Conservation (phyloP, 495 filamentous ascomycete genomes). For the Melanomma pulvis-pyrius region DNA sequence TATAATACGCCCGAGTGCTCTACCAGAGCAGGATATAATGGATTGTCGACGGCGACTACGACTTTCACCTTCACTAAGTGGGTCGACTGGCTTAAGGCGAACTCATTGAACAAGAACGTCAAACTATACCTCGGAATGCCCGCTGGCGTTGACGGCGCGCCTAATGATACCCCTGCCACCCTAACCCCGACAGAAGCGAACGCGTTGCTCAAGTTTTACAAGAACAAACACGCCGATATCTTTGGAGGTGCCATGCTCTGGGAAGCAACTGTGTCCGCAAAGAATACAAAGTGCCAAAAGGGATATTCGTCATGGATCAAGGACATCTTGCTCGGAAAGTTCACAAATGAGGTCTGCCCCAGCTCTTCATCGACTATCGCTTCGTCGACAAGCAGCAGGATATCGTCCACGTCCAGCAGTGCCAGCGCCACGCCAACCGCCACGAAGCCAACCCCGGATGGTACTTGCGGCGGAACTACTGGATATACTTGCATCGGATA, state of each 20-base stretch:
- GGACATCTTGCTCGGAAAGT: constrained; percentile 44
- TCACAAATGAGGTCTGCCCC: not conserved
- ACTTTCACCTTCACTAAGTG: constrained; percentile 50
- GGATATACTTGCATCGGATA: constrained; percentile 26
- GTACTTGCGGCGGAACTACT: constrained; percentile 12
- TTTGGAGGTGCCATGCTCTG: constrained; percentile 77
- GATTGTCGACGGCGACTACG: constrained; percentile 32
- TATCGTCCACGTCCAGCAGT: constrained; percentile 13
- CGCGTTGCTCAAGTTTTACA: constrained; percentile 55
- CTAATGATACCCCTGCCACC: constrained; percentile 46
- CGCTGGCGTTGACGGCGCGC: constrained; percentile 44
- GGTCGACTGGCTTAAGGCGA: constrained; percentile 37
- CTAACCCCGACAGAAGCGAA: constrained; percentile 54
- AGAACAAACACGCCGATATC: constrained; percentile 50
- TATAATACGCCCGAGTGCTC: constrained; percentile 55
- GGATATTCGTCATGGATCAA: constrained; percentile 52
- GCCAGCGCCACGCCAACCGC: constrained; percentile 10
- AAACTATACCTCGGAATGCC: constrained; percentile 51
- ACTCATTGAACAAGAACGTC: constrained; percentile 45
- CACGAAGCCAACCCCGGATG: not conserved
- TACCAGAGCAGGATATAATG: constrained; percentile 50
- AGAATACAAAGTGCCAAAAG: constrained; percentile 51
- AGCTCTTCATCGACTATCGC: constrained; percentile 10
- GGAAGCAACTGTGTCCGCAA: constrained; percentile 62
- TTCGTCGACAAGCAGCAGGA: constrained; percentile 1